Percentiles rank a stretch among this genome's conserved stretches.
phyloP scores from a whole-genome alignment of 1,284 basidiomycete species.

The Ustilago loliicola region DNA sequence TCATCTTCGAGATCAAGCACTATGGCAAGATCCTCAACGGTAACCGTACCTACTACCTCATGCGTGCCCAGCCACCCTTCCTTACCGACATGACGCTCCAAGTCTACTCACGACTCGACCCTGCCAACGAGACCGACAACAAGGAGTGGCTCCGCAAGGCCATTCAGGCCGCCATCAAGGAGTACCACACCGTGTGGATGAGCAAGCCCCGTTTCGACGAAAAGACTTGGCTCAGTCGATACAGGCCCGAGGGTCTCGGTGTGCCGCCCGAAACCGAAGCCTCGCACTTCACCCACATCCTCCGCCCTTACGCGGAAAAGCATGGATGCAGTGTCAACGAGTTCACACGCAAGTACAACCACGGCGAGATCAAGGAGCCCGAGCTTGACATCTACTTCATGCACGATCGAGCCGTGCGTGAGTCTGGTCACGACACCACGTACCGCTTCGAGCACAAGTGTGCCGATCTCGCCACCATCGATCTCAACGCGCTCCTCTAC shows the following conservation, averaged over 20 bases:
- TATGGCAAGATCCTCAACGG: constrained; percentile 80
- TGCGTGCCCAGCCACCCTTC: constrained; percentile 96
- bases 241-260: constrained; percentile 91
- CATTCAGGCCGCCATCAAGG: constrained; percentile 96
- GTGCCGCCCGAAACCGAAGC: constrained; percentile 99
- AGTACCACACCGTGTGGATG: constrained; percentile 98
- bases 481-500: constrained; percentile 85
- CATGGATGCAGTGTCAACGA: constrained; percentile 95
- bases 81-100: constrained; percentile 98
- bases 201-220: constrained; percentile 91
- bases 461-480: constrained; percentile 93
- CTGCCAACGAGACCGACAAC: constrained; percentile 83
- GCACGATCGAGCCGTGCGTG: constrained; percentile 91
- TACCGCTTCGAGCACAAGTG: constrained; percentile 95
- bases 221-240: constrained; percentile 92
- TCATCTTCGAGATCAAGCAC: constrained; percentile 98
- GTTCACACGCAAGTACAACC: constrained; percentile 96
- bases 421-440: constrained; percentile 90
- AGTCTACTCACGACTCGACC: constrained; percentile 94
- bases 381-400: constrained; percentile 95
- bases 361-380: constrained; percentile 85
- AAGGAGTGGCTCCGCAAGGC: constrained; percentile 92
- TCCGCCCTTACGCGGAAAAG: constrained; percentile 93
- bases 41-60: constrained; percentile 78
- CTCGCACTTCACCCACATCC: constrained; percentile 95